These are phyloP conservation scores for Hansenula anomala DNA, from an alignment of 1,139 yeast genomes.

Conservation along the genomic window DNA sequence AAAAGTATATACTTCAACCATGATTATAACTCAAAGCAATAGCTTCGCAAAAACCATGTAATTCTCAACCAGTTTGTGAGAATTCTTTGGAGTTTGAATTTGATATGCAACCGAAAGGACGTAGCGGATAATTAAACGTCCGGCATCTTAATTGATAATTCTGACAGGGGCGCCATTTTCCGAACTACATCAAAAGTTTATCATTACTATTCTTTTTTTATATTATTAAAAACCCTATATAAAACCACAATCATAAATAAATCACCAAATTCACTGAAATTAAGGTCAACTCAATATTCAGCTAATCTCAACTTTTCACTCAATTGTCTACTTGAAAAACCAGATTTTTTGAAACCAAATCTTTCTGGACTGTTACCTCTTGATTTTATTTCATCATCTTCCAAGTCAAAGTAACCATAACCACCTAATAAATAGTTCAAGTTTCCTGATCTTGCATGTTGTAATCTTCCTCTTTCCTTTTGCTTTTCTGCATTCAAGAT, in stretches of 20 bases:
- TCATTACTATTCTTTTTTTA: too few relatives aligned
- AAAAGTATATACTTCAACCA: too few relatives aligned
- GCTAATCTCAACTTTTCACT: conserved; percentile 71
- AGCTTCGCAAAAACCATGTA: too few relatives aligned
- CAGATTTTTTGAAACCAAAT: conserved; percentile 41
- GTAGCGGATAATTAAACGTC: too few relatives aligned
- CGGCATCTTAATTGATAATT: too few relatives aligned
- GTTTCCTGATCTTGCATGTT: conserved; percentile 26
- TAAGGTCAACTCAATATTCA: conserved; percentile 45
- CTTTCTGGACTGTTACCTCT: conserved; percentile 70
- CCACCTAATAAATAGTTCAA: conserved; percentile 64
- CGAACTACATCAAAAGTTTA: too few relatives aligned
- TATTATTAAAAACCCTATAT: too few relatives aligned
- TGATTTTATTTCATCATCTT: conserved; percentile 63
- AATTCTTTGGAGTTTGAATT: too few relatives aligned
- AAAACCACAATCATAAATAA: background rate
- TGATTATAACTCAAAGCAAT: too few relatives aligned
- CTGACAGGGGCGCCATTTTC: too few relatives aligned
- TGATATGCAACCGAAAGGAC: too few relatives aligned
- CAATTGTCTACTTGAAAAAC: conserved; percentile 55
- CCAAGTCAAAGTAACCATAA: conserved; percentile 73
- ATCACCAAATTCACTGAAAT: background rate
- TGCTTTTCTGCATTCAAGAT: conserved; percentile 15
- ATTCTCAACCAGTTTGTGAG: too few relatives aligned
- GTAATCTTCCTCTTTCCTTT: conserved; percentile 21